phyloP scores from a whole-genome alignment of 306 rosid genomes.

The Mimosa bimucronata region DNA sequence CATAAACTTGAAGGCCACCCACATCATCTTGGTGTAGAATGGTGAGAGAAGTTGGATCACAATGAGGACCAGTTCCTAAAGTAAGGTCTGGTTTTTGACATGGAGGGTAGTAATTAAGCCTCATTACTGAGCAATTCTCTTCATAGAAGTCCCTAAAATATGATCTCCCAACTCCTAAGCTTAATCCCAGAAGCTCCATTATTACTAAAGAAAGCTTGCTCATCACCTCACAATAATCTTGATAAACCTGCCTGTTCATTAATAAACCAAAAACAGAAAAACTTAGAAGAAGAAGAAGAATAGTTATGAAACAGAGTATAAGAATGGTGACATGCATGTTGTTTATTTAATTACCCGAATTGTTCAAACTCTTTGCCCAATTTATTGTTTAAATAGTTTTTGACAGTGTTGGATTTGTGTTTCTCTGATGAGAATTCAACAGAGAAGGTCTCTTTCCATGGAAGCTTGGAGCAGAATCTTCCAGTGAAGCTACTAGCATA shows the following conservation, averaged over 20 bases:
- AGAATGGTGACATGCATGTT: not conserved
- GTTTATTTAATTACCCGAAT: constrained; percentile 59
- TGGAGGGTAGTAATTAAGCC: constrained; percentile 90
- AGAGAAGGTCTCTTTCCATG: constrained; percentile 94
- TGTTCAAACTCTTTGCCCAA: constrained; percentile 66
- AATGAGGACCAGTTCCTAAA: constrained; percentile 96
- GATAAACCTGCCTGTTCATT: constrained; percentile 60
- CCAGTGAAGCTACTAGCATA: constrained; percentile 97
- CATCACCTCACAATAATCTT: constrained; percentile 85
- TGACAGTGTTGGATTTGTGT: constrained; percentile 41
- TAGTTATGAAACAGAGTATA: not conserved
- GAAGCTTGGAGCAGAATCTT: constrained; percentile 86
- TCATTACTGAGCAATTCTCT: constrained; percentile 86
- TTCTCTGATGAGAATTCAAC: constrained; percentile 57
- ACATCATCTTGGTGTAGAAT: constrained; percentile 96
- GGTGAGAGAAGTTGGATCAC: constrained; percentile 94
- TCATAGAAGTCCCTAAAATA: constrained; percentile 72
- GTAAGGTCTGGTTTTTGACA: constrained; percentile 88
- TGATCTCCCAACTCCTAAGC: constrained; percentile 69
- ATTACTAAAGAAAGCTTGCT: constrained; percentile 85
- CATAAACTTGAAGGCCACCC: constrained; percentile 86
- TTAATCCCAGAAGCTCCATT: constrained; percentile 91
- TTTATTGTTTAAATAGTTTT: constrained; percentile 52
- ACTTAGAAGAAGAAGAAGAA: not conserved
- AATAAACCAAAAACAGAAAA: not conserved